Evolutionary conservation across 2,329 filamentous ascomycete species (phyloP), one percentile per base, ranked within the genome.

Genomic region (Microascus cirrosus): DNA sequence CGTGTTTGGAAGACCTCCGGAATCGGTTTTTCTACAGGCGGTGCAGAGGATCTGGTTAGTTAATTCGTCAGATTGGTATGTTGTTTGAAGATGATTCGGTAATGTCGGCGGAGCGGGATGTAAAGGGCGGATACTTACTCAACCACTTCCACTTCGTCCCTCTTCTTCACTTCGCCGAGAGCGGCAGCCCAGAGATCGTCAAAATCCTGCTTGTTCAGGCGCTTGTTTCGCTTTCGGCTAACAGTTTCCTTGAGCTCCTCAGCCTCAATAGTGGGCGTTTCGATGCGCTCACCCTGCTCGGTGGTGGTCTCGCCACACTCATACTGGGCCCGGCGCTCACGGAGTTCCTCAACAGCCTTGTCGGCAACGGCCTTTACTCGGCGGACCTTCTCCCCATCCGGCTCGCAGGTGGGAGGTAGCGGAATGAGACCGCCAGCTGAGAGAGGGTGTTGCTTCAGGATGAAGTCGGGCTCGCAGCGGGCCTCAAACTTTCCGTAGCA

Each of bases 381-480:
- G 45, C 90, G 84, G 8, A 87, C 90, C 70, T 96, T 96, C 66
- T 95, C 90, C 60, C 91, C 91, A 70, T 99, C 95, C 0, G 94
- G 89, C 71, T 96, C 93, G 70, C 94, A 99, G 4, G 90, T 92
- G 1, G 95, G 93, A 6, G 92, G 85, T 10, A 99, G 74, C 8
- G 94, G 94, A 5, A 97, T 67, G 3, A 95, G 67, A 0, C 94
- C 92, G 54, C 86, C 85, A 0, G 96, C 69, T 0, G 91, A 87
- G 24, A 97, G 77, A 1, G 93, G 92, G 68, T 97, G 93, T 1
- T 85, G 82, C 66, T 88, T 87, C 42, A 94, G 78, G 53, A 99
- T 81, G 66, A 95, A 99, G 67, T 93, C 94, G 56, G 82, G 79
- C 64, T 96, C 91, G 70, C 94, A 99, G 28, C 82, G 80, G 10